A percentile compares a stretch with the other conserved stretches of the same genome.
Conservation (phyloP, 352 stramenopile genomes). For the Phytophthora vignae region DNA sequence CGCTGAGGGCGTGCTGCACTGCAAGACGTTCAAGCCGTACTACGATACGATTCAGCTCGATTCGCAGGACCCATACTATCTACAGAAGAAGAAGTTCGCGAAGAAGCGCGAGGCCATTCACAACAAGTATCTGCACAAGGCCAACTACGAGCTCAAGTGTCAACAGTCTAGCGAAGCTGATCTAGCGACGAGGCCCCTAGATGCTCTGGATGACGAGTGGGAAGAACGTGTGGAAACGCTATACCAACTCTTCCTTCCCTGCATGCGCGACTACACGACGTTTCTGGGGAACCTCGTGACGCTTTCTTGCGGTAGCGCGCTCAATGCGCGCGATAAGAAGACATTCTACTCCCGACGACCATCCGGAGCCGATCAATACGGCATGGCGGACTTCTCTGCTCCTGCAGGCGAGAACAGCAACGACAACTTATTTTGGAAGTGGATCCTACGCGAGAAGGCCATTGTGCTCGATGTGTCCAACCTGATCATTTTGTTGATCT, state of each 20-base stretch:
- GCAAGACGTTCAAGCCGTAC: conserved; percentile 77
- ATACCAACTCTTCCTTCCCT: conserved; percentile 77
- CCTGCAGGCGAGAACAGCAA: conserved; percentile 49
- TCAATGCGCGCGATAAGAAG: conserved; percentile 84
- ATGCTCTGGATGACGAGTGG: conserved; percentile 79
- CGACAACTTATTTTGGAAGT: conserved; percentile 83
- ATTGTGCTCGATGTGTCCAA: conserved; percentile 81
- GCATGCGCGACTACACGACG: conserved; percentile 74
- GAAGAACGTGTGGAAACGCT: conserved; percentile 68
- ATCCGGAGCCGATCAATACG: conserved; percentile 61
- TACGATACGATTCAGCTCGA: conserved; percentile 57
- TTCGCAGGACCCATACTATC: conserved; percentile 69
- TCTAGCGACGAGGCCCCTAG: conserved; percentile 50
- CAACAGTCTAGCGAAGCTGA: conserved; percentile 53
- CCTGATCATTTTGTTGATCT: conserved; percentile 69
- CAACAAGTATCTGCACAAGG: conserved; percentile 74
- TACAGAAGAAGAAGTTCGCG: conserved; percentile 79
- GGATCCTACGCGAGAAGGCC: conserved; percentile 83
- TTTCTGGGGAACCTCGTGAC: conserved; percentile 76
- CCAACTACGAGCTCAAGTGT: conserved; percentile 67
- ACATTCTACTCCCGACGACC: conserved; percentile 77
- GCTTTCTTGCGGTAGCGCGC: conserved; percentile 66
- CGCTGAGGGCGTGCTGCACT: conserved; percentile 53
- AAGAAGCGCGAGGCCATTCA: conserved; percentile 73
- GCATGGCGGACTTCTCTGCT: conserved; percentile 56